A percentile compares a stretch with the other conserved stretches of the same genome.
These are phyloP conservation scores for Macrolepiota albuminosa DNA, from an alignment of 768 basidiomycete genomes.

Conservation along the genomic window DNA sequence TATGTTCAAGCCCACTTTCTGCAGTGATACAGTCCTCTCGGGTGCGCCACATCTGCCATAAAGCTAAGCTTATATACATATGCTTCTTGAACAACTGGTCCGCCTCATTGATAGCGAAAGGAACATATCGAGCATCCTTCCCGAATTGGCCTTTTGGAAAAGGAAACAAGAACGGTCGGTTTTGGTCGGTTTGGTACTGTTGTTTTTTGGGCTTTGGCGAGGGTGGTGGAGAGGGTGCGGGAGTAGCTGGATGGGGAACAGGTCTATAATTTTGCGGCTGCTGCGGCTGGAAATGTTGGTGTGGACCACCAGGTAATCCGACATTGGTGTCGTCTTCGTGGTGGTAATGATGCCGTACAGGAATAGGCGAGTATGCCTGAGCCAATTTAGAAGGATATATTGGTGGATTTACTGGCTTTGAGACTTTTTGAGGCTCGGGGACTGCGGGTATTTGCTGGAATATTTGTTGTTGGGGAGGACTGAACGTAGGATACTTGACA, in stretches of 20 bases:
- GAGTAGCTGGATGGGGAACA: slow-evolving; percentile 73
- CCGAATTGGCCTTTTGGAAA: slow-evolving; percentile 69
- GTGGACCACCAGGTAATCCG: slow-evolving; percentile 31
- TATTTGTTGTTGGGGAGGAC: slow-evolving; percentile 44
- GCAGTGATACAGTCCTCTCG: slow-evolving; percentile 92
- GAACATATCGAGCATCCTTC: slow-evolving; percentile 68
- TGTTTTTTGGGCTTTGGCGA: slow-evolving; percentile 94
- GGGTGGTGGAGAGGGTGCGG: slow-evolving; percentile 84
- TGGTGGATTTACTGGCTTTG: slow-evolving; percentile 27
- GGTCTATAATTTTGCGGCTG: slow-evolving; percentile 30
- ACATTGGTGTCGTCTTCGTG: slow-evolving; percentile 65
- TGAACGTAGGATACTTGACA: slow-evolving; percentile 95
- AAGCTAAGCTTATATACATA: slow-evolving; percentile 82
- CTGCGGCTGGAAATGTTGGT: slow-evolving; percentile 30
- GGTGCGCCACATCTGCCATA: slow-evolving; percentile 94
- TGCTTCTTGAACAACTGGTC: slow-evolving; percentile 86
- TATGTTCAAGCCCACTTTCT: slow-evolving; percentile 85
- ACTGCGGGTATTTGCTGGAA: slow-evolving; percentile 27
- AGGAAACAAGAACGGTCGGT: slow-evolving; percentile 90
- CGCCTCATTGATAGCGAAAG: slow-evolving; percentile 94
- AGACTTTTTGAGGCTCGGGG: slow-evolving; percentile 25
- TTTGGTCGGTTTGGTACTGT: slow-evolving; percentile 97
- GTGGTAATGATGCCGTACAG: slow-evolving; percentile 91
- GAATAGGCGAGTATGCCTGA: slow-evolving; percentile 89
- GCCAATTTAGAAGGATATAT: slow-evolving; percentile 65